Conservation (phyloP, 208 protist species). For the Vickermania ingenoplastis region DNA sequence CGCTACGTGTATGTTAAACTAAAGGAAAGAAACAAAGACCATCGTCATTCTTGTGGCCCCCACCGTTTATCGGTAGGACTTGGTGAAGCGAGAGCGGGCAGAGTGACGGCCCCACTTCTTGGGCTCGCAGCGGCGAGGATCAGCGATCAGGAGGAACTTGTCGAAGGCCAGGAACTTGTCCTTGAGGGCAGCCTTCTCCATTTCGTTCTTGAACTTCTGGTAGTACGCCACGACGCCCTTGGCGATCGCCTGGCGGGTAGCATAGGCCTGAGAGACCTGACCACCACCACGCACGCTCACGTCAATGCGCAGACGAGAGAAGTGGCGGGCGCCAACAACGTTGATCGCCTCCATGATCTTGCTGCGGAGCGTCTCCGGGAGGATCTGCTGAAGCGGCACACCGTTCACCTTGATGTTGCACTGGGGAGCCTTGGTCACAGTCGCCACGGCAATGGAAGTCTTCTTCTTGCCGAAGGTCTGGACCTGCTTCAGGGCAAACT, state of each 20-base stretch:
- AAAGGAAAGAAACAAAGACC: not conserved
- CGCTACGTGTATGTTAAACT: no score
- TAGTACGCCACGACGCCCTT: constrained; percentile 99
- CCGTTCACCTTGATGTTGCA: constrained; percentile 99
- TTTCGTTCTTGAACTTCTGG: constrained; percentile 97
- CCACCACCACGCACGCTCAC: constrained; percentile 97
- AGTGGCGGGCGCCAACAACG: constrained; percentile 93
- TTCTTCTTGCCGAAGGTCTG: constrained; percentile 97
- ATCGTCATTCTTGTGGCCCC: not conserved
- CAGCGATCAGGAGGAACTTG: constrained; percentile 98
- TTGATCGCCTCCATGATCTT: constrained; percentile 98
- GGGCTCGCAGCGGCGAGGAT: constrained; percentile 98
- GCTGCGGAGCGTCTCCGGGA: constrained; percentile 95
- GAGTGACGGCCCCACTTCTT: constrained; percentile 99
- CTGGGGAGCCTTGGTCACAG: constrained; percentile 91
- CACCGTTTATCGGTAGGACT: constrained; percentile 97
- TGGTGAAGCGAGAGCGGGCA: constrained; percentile 98
- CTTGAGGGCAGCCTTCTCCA: constrained; percentile 98
- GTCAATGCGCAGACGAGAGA: constrained; percentile 96
- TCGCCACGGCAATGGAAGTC: constrained; percentile 98
- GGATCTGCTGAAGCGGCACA: constrained; percentile 94
- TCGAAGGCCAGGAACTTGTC: constrained; percentile 96
- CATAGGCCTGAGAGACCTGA: constrained; percentile 97
- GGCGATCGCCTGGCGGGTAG: constrained; percentile 98
- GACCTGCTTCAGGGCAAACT: constrained; percentile 77